These are phyloP conservation scores for Ophiostoma piceae DNA, from an alignment of 2,329 filamentous ascomycete genomes.

Conservation along the genomic window DNA sequence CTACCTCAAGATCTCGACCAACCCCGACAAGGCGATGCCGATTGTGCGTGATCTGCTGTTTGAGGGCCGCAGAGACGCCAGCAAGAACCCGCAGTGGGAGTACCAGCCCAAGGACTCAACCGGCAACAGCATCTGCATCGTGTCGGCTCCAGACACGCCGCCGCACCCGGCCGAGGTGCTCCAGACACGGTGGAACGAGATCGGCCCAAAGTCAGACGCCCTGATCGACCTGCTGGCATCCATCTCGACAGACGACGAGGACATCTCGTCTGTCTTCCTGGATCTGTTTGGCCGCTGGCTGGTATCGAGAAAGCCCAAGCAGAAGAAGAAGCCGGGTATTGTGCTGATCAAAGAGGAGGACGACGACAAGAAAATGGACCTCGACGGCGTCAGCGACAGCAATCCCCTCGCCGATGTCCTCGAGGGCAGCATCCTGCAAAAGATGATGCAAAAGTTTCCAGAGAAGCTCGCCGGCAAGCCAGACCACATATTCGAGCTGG, in stretches of 20 bases:
- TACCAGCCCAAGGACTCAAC: constrained; percentile 40
- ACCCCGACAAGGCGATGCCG: constrained; percentile 43
- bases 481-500: constrained; percentile 59
- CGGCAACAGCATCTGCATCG: constrained; percentile 45
- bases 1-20: constrained; percentile 53
- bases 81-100: constrained; percentile 43
- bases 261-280: constrained; percentile 57
- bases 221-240: constrained; percentile 47
- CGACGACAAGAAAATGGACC: constrained; percentile 27
- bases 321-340: constrained; percentile 26
- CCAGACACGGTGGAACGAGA: constrained; percentile 32
- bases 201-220: constrained; percentile 45
- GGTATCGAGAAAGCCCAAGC: constrained; percentile 28
- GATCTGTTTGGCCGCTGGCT: constrained; percentile 56
- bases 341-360: constrained; percentile 30
- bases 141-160: constrained; percentile 32
- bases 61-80: constrained; percentile 41
- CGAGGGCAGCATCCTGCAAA: constrained; percentile 59
- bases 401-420: constrained; percentile 48
- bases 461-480: constrained; percentile 60
- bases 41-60: constrained; percentile 54
- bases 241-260: constrained; percentile 49
- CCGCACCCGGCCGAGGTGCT: constrained; percentile 29
- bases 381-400: background rate
- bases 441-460: constrained; percentile 58